Conservation (phyloP, 306 rosid species). For the Prosopis cineraria region DNA sequence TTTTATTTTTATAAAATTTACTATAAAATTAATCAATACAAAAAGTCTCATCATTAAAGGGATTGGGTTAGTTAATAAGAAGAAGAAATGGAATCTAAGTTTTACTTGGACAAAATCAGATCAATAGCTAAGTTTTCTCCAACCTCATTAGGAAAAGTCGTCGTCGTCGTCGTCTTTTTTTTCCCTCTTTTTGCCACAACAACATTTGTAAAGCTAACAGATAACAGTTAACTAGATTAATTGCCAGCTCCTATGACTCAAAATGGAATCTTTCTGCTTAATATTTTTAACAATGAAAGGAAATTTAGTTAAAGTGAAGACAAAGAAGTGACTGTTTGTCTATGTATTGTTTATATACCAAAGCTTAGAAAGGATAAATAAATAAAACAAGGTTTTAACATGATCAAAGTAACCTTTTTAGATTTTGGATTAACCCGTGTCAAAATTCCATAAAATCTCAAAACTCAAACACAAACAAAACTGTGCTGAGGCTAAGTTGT, state of each 20-base stretch:
- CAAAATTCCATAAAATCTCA: neutral
- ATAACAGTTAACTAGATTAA: neutral
- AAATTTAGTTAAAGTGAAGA: neutral
- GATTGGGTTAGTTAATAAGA: neutral
- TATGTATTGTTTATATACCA: neutral
- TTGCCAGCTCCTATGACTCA: neutral
- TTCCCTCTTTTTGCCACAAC: too few relatives aligned
- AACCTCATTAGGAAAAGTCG: neutral
- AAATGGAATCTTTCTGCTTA: neutral
- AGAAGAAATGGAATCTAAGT: neutral
- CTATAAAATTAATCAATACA: too few relatives aligned
- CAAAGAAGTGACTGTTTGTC: neutral
- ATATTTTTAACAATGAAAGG: neutral
- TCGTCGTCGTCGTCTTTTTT: too few relatives aligned
- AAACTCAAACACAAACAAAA: constrained; percentile 6
- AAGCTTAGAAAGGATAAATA: neutral
- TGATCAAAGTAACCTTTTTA: constrained; percentile 19
- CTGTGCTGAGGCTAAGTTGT: constrained; percentile 1
- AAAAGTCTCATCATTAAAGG: constrained; percentile 1
- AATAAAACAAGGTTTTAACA: neutral
- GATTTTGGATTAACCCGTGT: constrained; percentile 1
- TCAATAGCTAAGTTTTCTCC: neutral
- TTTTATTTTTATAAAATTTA: too few relatives aligned
- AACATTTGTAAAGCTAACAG: neutral
- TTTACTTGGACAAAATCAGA: neutral